These are phyloP conservation scores for Phallus indusiatus DNA, from an alignment of 768 basidiomycete species.

Conservation along the genomic window DNA sequence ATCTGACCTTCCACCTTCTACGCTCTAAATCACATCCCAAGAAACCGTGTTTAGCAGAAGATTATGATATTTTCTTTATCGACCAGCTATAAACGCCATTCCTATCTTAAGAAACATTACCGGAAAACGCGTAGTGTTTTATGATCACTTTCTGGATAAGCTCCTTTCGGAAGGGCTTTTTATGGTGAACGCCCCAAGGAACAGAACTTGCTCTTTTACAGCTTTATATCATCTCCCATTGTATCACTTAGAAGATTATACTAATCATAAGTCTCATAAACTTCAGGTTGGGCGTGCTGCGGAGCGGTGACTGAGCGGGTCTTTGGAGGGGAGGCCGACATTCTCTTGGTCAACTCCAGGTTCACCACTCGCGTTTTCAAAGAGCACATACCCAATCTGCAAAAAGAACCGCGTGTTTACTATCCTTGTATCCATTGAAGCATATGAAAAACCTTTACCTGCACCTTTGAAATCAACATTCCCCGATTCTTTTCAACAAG, in stretches of 20 bases:
- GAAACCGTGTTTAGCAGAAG: conserved; percentile 27
- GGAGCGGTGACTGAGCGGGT: not conserved
- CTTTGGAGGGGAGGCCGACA: conserved; percentile 72
- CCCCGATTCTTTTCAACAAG: conserved; percentile 14
- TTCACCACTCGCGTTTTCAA: conserved; percentile 83
- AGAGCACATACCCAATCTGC: conserved; percentile 63
- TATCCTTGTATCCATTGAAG: conserved; percentile 81
- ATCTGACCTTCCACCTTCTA: conserved; percentile 64
- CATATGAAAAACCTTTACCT: conserved; percentile 37
- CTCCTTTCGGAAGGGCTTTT: conserved; percentile 66
- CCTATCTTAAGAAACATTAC: conserved; percentile 66
- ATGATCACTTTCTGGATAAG: conserved; percentile 98
- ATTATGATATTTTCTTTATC: conserved; percentile 83
- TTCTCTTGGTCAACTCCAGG: conserved; percentile 83
- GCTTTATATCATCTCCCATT: conserved; percentile 77
- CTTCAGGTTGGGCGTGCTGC: not conserved
- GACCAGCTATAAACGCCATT: conserved; percentile 89
- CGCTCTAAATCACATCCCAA: conserved; percentile 14
- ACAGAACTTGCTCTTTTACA: conserved; percentile 46
- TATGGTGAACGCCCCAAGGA: conserved; percentile 42
- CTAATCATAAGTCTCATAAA: conserved; percentile 55
- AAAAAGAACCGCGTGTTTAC: conserved; percentile 60
- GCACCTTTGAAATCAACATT: conserved; percentile 30
- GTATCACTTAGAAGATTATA: conserved; percentile 83
- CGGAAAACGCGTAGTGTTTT: conserved; percentile 83